Percentiles rank a stretch among this genome's conserved stretches.
Evolutionary conservation across 2,329 filamentous ascomycete species (phyloP).

Genomic region (Botryosphaeria agaves): DNA sequence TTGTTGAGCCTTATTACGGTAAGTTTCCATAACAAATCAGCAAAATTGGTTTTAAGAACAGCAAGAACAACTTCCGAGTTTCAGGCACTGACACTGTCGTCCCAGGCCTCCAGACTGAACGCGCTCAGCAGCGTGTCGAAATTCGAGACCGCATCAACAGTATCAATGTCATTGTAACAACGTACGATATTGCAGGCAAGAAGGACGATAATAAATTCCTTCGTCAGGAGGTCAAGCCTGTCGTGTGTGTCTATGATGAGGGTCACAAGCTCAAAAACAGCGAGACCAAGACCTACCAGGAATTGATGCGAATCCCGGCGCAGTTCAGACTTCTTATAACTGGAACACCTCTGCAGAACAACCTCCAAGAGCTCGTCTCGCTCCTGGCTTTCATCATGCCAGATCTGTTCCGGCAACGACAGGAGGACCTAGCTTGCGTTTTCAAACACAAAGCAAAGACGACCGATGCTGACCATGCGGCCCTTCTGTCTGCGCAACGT

Average conservation of each 20-base stretch:
- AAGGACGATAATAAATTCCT: conserved; percentile 47
- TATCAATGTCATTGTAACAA: conserved; percentile 55
- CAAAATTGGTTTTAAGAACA: no score
- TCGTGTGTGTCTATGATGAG: conserved; percentile 71
- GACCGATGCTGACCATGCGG: conserved; percentile 57
- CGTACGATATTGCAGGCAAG: conserved; percentile 47
- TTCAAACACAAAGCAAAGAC: conserved; percentile 88
- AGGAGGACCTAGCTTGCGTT: conserved; percentile 65
- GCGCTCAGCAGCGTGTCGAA: conserved; percentile 48
- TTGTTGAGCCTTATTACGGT: conserved; percentile 58
- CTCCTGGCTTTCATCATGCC: conserved; percentile 92
- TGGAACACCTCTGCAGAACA: conserved; percentile 88
- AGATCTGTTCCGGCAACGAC: conserved; percentile 56
- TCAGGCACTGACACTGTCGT: no score
- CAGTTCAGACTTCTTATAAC: conserved; percentile 76
- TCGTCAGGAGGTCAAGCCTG: conserved; percentile 32
- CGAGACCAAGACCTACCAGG: conserved; percentile 63
- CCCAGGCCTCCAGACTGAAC: conserved; percentile 37
- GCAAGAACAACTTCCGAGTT: no score
- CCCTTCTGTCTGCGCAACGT: conserved; percentile 71
- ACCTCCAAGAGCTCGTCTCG: conserved; percentile 78
- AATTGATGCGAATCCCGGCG: conserved; percentile 59
- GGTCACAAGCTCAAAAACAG: conserved; percentile 87
- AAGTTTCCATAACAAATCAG: no score
- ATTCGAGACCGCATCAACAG: conserved; percentile 46